Evolutionary conservation across 495 filamentous ascomycete species (phyloP).

Genomic region (Tuber umbilicatum): DNA sequence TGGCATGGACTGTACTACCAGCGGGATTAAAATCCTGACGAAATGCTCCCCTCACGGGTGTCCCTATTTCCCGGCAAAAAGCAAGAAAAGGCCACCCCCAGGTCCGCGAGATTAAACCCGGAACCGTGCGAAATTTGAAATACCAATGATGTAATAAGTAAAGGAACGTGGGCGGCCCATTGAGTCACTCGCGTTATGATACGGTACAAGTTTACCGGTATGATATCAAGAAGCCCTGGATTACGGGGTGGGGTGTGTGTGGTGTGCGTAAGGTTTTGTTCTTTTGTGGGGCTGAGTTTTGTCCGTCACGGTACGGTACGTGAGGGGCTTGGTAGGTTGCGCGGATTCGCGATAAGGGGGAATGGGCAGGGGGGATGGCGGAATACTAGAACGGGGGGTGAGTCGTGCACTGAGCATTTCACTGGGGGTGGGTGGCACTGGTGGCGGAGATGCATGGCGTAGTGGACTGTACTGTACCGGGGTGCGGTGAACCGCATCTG

Average conservation of each 20-base stretch:
- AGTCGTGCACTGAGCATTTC: too few species aligned
- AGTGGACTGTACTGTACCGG: too few species aligned
- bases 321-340: background rate
- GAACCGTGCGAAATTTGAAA: background rate
- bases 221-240: background rate
- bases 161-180: background rate
- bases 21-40: background rate
- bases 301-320: background rate
- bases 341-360: background rate
- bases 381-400: background rate
- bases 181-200: background rate
- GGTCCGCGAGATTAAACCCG: background rate
- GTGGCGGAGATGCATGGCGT: background rate
- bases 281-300: background rate
- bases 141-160: constrained; percentile 1
- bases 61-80: background rate
- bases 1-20: background rate
- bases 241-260: background rate
- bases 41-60: background rate
- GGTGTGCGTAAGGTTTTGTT: background rate
- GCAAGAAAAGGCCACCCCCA: background rate
- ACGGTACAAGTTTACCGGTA: too few species aligned
- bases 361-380: background rate
- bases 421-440: background rate
- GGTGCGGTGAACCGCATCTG: too few species aligned